Base-by-base conservation (phyloP, 495 filamentous ascomycete genomes). In the Opeltia flavorubescens region DNA sequence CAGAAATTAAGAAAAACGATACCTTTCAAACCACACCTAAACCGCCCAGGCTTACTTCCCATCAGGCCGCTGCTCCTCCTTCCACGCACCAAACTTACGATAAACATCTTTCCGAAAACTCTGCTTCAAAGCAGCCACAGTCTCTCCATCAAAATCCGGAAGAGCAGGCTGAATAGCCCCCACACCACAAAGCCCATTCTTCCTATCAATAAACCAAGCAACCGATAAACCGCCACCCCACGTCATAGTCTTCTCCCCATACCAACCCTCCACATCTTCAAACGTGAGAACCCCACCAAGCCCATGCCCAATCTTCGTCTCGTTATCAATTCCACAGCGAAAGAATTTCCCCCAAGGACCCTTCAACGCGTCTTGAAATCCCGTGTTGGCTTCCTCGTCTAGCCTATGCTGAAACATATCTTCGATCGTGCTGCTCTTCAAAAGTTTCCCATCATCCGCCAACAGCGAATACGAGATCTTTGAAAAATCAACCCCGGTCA, bases 401-500 rank as follows among this genome's bases (percentile, higher is more conserved):
- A 78, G 57, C 44, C 74, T 71, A 29, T 70, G 62, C 20, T 57
- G 49, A 54, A 80, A 78, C 61, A 81, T 72, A 49, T 64, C 55
- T 5, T 68, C 62, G 13, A 67, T 64, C 15, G 65, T 70, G 20
- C 50, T 49, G n/a, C 55, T 44, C 39, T 62, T 61, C 4, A 77
- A 54, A 8, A 77, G 30, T 33, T 60, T 61, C 28, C 59, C 66
- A 55, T 75, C 68, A 47, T 66, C 62, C 1, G 43, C 46, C 17
- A 81, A 52, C 1, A 79, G 6, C 15, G 63, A 66, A 15, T 60
- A 64, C 41, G 80, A 56, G 8, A 80, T 53, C 50, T 68, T 75
- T 23, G 64, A 53, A 47, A 70, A 77, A 41, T 71, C 70, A 12
- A 35, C 52, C 4, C 70, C 66, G 0, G 64, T 58, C 4, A 66